Base-by-base conservation (phyloP, 768 basidiomycete genomes). In the Auricularia auricula-judae region DNA sequence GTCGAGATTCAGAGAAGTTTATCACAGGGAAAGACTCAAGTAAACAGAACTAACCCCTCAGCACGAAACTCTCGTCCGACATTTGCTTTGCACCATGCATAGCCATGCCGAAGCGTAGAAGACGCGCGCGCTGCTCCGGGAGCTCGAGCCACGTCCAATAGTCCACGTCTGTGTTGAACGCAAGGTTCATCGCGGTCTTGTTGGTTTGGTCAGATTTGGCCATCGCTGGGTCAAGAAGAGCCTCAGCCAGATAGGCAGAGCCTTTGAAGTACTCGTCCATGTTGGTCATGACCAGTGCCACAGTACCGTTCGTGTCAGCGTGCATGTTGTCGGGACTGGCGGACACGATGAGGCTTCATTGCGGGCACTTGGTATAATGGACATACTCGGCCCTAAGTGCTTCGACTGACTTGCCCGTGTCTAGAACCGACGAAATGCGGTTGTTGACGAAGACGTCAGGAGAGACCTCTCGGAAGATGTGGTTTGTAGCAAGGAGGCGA, bases 381-480 rank as follows among this genome's bases (percentile, higher is more conserved):
- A 3, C 53, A 44, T 36, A 39, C 8, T 36, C 34, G 74, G 74
- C 1, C 68, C 43, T 29, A 10, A 66, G 71, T 42, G 16, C 16
- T 16, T 33, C 51, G 12, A 51, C 5, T 3, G 60, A 33, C 63
- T 68, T 70, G 35, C 62, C 66, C 3, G 67, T 71, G 47, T 68
- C 69, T 8, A 72, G 63, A 10, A 65, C 16, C 16, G 65, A 66
- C 2, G 58, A 74, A 29, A 73, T 60, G 3, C 71, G 68, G 65
- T 73, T 74, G 67, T 72, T 66, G 3, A 69, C 67, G 56, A 74
- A 74, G 3, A 72, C 70, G 43, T 74, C 68, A 12, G 74, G 74
- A 0, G 69, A 61, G 7, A 76, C 72, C 64, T 76, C 74, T 3
- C 61, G 61, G 65, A 74, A 75, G 51, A 74, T 69, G 62, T 76